These are phyloP conservation scores for Colletotrichum sp. DNA, from an alignment of 2,329 filamentous ascomycete species.

Conservation along the genomic window DNA sequence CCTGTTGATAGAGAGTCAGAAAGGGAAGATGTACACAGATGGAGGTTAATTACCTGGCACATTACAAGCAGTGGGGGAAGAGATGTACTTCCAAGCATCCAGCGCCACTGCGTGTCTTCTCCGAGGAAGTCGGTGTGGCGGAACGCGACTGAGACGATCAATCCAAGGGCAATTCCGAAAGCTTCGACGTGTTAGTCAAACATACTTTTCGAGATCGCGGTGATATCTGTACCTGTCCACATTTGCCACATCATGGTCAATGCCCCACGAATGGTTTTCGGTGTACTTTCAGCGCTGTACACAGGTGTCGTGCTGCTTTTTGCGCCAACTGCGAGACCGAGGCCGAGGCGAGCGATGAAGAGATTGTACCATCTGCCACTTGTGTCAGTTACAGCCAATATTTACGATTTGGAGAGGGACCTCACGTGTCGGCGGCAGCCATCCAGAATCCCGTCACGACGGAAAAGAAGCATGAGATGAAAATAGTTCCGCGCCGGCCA, in stretches of 20 bases:
- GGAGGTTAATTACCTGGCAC: constrained; percentile 30
- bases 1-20: constrained; percentile 7
- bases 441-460: constrained; percentile 57
- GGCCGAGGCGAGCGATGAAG: constrained; percentile 35
- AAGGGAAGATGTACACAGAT: background rate
- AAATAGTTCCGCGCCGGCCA: constrained; percentile 68
- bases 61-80: constrained; percentile 57
- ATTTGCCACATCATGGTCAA: constrained; percentile 43
- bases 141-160: constrained; percentile 38
- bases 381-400: constrained; percentile 36
- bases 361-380: constrained; percentile 36
- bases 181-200: constrained; percentile 27
- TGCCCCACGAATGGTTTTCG: constrained; percentile 42
- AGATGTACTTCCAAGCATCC: constrained; percentile 55
- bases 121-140: constrained; percentile 35
- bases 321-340: constrained; percentile 41
- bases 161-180: constrained; percentile 45
- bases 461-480: constrained; percentile 63
- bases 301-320: constrained; percentile 39
- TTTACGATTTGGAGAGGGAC: constrained; percentile 25
- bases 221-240: background rate
- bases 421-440: constrained; percentile 60
- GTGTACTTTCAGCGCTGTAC: constrained; percentile 40
- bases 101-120: constrained; percentile 33
- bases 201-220: background rate